These are phyloP conservation scores for Ceratobasidium sp. DNA, from an alignment of 1,284 basidiomycete genomes.

Conservation along the genomic window DNA sequence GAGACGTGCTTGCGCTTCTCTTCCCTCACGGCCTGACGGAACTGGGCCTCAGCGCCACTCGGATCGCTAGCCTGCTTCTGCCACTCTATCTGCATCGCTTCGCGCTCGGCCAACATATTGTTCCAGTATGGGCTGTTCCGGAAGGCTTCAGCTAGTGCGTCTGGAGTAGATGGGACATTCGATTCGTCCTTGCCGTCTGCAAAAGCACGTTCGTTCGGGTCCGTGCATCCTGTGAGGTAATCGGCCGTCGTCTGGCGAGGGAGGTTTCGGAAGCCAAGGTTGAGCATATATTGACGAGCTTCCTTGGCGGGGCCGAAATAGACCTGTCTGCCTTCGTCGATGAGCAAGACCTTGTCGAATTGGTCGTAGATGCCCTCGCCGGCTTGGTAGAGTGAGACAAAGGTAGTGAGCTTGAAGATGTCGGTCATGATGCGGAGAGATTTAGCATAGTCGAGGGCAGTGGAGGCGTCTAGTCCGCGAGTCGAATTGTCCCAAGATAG, in stretches of 20 bases:
- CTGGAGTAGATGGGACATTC: conserved; percentile 78
- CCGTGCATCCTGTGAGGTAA: conserved; percentile 58
- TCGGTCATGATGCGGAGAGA: conserved; percentile 65
- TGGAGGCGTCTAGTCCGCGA: conserved; percentile 67
- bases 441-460: conserved; percentile 67
- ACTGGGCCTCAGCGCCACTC: conserved; percentile 75
- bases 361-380: conserved; percentile 60
- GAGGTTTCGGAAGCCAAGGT: conserved; percentile 58
- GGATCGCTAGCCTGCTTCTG: conserved; percentile 69
- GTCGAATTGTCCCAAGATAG: conserved; percentile 65
- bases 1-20: conserved; percentile 87
- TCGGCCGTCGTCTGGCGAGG: conserved; percentile 62
- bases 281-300: conserved; percentile 61
- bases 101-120: conserved; percentile 54
- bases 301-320: conserved; percentile 63
- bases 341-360: conserved; percentile 59
- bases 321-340: conserved; percentile 63
- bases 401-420: conserved; percentile 57
- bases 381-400: conserved; percentile 63
- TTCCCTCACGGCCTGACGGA: conserved; percentile 77
- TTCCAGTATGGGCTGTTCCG: conserved; percentile 63
- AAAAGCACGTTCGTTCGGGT: conserved; percentile 67
- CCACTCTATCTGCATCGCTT: conserved; percentile 68
- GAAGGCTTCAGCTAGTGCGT: conserved; percentile 77
- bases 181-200: conserved; percentile 70